Evolutionary conservation across 768 basidiomycete genomes (phyloP), one percentile per base, ranked within the genome.

Genomic region (Lentinula detonsa): DNA sequence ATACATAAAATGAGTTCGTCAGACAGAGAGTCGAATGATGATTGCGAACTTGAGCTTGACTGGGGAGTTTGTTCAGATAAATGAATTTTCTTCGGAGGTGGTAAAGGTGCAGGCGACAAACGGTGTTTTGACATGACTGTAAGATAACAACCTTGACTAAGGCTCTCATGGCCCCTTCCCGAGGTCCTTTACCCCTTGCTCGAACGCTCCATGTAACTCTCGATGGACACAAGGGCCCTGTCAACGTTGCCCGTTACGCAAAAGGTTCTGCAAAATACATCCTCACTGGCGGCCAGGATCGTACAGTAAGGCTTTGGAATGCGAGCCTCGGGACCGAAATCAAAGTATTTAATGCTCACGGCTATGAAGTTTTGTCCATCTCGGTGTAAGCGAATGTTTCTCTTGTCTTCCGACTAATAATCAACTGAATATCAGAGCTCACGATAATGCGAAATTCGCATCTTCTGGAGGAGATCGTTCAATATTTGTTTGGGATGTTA

Each of bases 401-500:
- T 52, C 49, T 42, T 6, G 16, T 43, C 35, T 21, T 46, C 18
- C 8, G n/a, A 31, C n/a, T 35, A 31, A 37, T 45, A 16, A 16
- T 18, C 40, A 28, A 45, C 57, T 23, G 33, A 57, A 16, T 43
- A 7, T 10, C 65, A 96, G 92, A 43, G 84, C 93, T 46, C 87
- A 93, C 65, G 96, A 99, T 74, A 99, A 99, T 75, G 87, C 90
- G 33, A 89, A 90, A 68, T 95, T 99, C 67, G 95, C 89, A 13
- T 95, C 93, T 3, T 92, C 89, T 23, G 96, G 96, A 35, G 96
- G 96, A 5, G 96, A 99, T 73, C 86, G 93, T 64, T 87, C 88
- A 55, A 87, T 97, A 1, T 97, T 97, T 66, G 73, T 97, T 23
- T 98, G 96, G 96, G 97, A 99, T 69, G 97, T 99, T 9, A 84